Percentiles rank a stretch among this genome's conserved stretches.
phyloP scores from a whole-genome alignment of 148 eudicot species.

The Bassia scoparia region DNA sequence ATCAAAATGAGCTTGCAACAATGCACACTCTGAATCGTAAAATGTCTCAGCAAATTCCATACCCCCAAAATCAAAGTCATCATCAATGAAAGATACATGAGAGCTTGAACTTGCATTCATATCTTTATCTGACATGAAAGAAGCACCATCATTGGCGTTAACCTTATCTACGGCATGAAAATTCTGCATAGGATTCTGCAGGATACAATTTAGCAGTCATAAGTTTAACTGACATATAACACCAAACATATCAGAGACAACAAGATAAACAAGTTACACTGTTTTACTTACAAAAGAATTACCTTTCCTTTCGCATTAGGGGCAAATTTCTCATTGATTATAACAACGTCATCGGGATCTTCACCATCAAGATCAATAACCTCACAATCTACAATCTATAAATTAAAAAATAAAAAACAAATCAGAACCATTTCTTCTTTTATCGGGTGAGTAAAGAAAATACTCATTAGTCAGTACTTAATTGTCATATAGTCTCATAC shows the following conservation, averaged over 20 bases:
- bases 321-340: constrained; percentile 35
- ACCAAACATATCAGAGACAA: background rate
- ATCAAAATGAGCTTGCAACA: constrained; percentile 74
- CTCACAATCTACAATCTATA: constrained; percentile 49
- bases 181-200: constrained; percentile 35
- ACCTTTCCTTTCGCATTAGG: constrained; percentile 55
- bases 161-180: constrained; percentile 10
- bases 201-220: background rate
- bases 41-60: constrained; percentile 32
- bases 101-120: constrained; percentile 27
- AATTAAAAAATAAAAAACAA: background rate
- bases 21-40: constrained; percentile 45
- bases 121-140: constrained; percentile 16
- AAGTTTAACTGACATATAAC: background rate
- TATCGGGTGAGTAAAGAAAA: too few relatives aligned
- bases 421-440: background rate
- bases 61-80: constrained; percentile 38
- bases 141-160: background rate
- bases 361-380: constrained; percentile 60
- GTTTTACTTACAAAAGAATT: constrained; percentile 14
- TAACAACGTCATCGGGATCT: constrained; percentile 41
- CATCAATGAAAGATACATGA: constrained; percentile 31
- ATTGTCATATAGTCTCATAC: too few relatives aligned
- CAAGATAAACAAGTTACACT: background rate
- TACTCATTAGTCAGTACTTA: too few relatives aligned